Evolutionary conservation across 352 stramenopile species (phyloP).

Genomic region (Pythium pyrilobum): DNA sequence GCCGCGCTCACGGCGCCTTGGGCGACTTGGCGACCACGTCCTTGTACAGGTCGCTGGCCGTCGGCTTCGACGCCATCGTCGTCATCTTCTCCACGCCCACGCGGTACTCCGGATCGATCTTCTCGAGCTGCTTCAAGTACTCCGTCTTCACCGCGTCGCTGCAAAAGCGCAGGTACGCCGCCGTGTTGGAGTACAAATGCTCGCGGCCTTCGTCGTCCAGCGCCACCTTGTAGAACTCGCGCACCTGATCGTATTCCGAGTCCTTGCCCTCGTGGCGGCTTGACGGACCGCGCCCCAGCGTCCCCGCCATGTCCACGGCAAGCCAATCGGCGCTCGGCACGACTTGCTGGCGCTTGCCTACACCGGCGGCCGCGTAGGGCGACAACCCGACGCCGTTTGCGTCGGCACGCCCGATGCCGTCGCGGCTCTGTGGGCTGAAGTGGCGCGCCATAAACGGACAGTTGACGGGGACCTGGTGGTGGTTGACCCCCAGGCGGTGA

Average conservation of each 20-base stretch:
- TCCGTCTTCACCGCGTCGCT: slow-evolving; percentile 5
- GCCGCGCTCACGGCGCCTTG: slow-evolving; percentile 5
- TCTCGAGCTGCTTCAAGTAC: slow-evolving; percentile 24
- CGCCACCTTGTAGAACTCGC: slow-evolving; percentile 17
- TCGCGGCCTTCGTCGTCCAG: slow-evolving; percentile 13
- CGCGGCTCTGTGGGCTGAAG: slow-evolving; percentile 21
- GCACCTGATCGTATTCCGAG: slow-evolving; percentile 24
- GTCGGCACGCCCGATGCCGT: slow-evolving; percentile 19
- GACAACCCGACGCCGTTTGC: slow-evolving; percentile 21
- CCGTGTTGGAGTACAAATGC: slow-evolving; percentile 25
- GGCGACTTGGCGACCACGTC: slow-evolving; percentile 14
- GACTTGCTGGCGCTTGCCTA: slow-evolving; percentile 10
- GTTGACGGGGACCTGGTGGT: slow-evolving; percentile 88
- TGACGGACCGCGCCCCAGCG: slow-evolving; percentile 18
- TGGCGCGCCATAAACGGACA: slow-evolving; percentile 45
- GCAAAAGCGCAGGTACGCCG: slow-evolving; percentile 24
- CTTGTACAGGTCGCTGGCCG: slow-evolving; percentile 17
- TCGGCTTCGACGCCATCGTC: slow-evolving; percentile 7
- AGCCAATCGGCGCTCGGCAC: slow-evolving; percentile 17
- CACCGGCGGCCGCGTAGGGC: slow-evolving; percentile 1
- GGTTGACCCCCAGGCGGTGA: slow-evolving; percentile 87
- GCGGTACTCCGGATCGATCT: slow-evolving; percentile 22
- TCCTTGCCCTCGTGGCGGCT: slow-evolving; percentile 22
- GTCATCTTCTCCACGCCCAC: slow-evolving; percentile 14
- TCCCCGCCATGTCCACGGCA: slow-evolving; percentile 13